Base-by-base conservation (phyloP, 495 filamentous ascomycete genomes). In the Entonaema liquescens region DNA sequence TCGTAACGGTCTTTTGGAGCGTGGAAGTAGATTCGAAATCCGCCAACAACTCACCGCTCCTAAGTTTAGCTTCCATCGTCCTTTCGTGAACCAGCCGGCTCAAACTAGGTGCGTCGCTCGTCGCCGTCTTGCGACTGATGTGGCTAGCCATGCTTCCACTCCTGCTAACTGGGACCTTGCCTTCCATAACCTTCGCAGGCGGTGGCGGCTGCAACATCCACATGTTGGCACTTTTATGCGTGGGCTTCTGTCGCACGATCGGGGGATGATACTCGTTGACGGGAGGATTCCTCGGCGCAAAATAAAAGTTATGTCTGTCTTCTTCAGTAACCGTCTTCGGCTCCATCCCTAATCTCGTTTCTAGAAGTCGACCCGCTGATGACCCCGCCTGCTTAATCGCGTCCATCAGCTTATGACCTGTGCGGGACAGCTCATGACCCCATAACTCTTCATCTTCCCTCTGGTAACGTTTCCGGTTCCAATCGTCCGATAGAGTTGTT, bases 161-260 rank as follows among this genome's bases (percentile, higher is more conserved):
- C 54, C 87, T 78, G 68, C 84, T 84, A 59, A 83, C 82, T 8
- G 81, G 82, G 15, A 89, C 83, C 76, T 94, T 95, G 65, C 93
- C 93, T 70, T 89, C 90, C 94, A 97, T 97, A 53, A 97, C 81
- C 72, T 88, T 91, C 17, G 93, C 92, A 55, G 86, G 86, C 38
- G 94, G 94, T 2, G 93, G 93, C 2, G 93, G 94, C 77, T 95
- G 92, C 33, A 97, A 81, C 93, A 97, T 95, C 94, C 94, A 97
- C 72, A 81, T 81, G n/a, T 89, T 89, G 59, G 90, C 91, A 25
- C 87, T 88, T 56, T 83, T 85, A 74, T 89, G 87, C 17, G 83
- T 79, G 6, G 92, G 91, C 47, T 83, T 87, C 66, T 88, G 89
- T 76, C 92, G 91, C 56, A 96, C 93, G 58, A 95, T 90, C 9